These are phyloP conservation scores for Nothomitra cinnamomea DNA, from an alignment of 2,329 filamentous ascomycete genomes.

Conservation along the genomic window DNA sequence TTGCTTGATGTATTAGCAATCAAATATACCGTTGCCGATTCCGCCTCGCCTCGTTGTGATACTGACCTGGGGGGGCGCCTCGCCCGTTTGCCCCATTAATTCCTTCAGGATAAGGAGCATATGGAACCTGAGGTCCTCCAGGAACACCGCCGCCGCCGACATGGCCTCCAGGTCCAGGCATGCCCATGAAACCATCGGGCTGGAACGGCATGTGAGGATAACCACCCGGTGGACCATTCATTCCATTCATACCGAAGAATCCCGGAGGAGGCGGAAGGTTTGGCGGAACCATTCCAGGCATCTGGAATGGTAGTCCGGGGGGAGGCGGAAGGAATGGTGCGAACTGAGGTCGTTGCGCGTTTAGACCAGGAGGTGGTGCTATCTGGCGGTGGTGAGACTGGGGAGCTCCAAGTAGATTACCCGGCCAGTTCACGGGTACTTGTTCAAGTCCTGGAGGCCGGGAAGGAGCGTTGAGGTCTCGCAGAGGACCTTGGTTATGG, in stretches of 20 bases:
- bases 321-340: conserved; percentile 1
- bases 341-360: not conserved
- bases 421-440: not conserved
- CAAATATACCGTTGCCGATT: not conserved
- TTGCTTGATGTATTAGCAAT: not conserved
- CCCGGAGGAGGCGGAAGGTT: conserved; percentile 4
- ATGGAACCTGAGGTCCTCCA: not conserved
- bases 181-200: conserved; percentile 4
- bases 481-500: not conserved
- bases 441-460: conserved; percentile 3
- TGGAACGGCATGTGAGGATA: not conserved
- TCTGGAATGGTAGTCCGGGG: conserved; percentile 1
- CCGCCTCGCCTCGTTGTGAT: not conserved
- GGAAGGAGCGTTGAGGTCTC: not conserved
- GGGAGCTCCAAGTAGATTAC: conserved; percentile 1
- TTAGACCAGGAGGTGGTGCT: not conserved
- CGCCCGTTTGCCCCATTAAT: conserved; percentile 3
- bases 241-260: conserved; percentile 1
- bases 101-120: not conserved
- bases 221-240: conserved; percentile 4
- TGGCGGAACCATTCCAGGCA: not conserved
- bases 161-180: conserved; percentile 2
- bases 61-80: conserved; percentile 4
- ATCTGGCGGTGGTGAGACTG: conserved; percentile 2
- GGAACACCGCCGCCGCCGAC: not conserved